A percentile compares a stretch with the other conserved stretches of the same genome.
These are phyloP conservation scores for Fusarium bactridioides DNA, from an alignment of 2,329 filamentous ascomycete species.

Conservation along the genomic window DNA sequence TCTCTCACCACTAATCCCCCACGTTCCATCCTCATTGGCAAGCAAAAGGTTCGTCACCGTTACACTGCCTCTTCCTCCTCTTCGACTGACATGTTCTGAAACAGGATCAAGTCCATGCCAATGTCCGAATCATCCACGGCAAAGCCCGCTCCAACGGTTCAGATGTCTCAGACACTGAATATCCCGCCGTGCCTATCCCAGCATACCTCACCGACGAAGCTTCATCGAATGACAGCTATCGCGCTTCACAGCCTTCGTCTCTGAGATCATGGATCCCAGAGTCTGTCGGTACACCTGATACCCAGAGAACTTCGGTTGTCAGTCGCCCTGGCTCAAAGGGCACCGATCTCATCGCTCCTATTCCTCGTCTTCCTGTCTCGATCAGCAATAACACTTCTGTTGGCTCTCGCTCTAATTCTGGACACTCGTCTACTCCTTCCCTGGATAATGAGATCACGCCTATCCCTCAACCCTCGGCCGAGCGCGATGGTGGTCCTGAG, in stretches of 20 bases:
- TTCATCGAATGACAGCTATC: background rate
- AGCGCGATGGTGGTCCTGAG: rapidly evolving
- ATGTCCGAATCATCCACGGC: background rate
- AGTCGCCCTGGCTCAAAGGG: background rate
- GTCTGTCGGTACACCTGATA: background rate
- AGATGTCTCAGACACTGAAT: background rate
- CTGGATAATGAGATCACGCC: background rate
- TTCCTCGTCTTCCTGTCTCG: background rate
- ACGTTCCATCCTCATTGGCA: background rate
- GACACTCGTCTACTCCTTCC: background rate
- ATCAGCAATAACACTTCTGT: background rate
- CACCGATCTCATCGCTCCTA: background rate
- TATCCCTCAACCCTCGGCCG: background rate
- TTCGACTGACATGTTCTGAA: rapidly evolving
- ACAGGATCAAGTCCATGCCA: background rate
- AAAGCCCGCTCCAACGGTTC: background rate
- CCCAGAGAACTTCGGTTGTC: background rate
- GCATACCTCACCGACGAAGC: background rate
- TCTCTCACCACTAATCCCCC: background rate
- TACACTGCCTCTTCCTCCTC: background rate
- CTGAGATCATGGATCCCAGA: background rate
- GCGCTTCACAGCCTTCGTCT: background rate
- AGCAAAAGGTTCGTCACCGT: background rate
- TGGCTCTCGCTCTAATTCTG: background rate
- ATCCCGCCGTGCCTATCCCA: background rate